Evolutionary conservation across 1,284 basidiomycete genomes (phyloP).

Genomic region (Anthracocystis panici-leucophaei): DNA sequence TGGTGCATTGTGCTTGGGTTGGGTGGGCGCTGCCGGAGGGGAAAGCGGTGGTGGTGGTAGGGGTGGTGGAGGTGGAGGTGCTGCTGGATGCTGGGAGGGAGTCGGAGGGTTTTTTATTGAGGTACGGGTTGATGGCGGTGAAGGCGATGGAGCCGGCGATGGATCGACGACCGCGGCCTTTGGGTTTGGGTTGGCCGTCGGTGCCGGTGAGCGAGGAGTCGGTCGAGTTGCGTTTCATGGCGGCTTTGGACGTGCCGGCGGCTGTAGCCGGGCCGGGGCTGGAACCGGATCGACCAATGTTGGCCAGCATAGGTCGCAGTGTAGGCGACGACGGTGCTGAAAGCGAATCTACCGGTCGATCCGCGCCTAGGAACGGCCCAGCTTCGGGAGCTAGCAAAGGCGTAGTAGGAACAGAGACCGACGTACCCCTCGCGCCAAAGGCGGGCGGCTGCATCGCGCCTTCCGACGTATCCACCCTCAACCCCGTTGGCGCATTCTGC

Average conservation of each 20-base stretch:
- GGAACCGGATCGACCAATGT: slow-evolving; percentile 42
- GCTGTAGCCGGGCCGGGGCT: slow-evolving; percentile 35
- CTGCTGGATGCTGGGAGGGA: slow-evolving; percentile 22
- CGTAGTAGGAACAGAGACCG: slow-evolving; percentile 44
- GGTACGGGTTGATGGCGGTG: slow-evolving; percentile 47
- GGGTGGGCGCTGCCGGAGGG: slow-evolving; percentile 30
- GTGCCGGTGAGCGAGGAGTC: slow-evolving; percentile 19
- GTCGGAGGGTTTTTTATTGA: slow-evolving; percentile 24
- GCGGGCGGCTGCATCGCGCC: slow-evolving; percentile 29
- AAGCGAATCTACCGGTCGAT: slow-evolving; percentile 42
- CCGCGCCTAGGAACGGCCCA: slow-evolving; percentile 41
- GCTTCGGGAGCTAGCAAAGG: slow-evolving; percentile 38
- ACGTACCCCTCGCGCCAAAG: slow-evolving; percentile 35
- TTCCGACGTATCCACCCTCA: slow-evolving; percentile 34
- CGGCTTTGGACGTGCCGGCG: slow-evolving; percentile 12
- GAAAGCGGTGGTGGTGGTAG: slow-evolving; percentile 19
- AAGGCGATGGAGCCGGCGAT: slow-evolving; percentile 46
- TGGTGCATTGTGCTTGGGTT: slow-evolving; percentile 58
- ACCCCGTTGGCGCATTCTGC: slow-evolving; percentile 2
- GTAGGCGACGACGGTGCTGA: slow-evolving; percentile 50
- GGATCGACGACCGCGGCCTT: slow-evolving; percentile 43
- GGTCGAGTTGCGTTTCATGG: slow-evolving; percentile 40
- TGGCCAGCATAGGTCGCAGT: slow-evolving; percentile 29
- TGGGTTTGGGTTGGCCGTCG: slow-evolving; percentile 34
- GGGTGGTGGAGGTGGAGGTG: not conserved